Base-by-base conservation (phyloP, 2,329 filamentous ascomycete genomes). In the Truncatella angustata region DNA sequence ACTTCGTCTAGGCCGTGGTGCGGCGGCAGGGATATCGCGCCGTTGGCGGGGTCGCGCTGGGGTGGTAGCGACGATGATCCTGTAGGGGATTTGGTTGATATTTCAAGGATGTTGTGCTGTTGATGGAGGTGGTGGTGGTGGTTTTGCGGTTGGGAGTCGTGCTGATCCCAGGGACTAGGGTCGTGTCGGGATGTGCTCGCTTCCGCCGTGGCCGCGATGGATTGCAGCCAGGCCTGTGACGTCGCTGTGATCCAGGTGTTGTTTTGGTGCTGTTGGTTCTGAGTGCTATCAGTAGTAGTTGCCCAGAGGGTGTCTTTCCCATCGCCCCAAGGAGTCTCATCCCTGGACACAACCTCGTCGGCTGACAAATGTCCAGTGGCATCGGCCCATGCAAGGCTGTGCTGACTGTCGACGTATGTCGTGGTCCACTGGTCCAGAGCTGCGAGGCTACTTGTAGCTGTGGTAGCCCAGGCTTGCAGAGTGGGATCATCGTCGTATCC, bases 261-360 rank as follows among this genome's bases (percentile, higher is more conserved):
- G 18, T 42, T 11, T 20, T 20, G 30, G 14, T 18, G n/a, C 4
- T 42, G 36, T n/a, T 44, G 49, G 11, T 35, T 24, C 14, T 30
- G 16, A 5, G 32, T 40, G 46, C 12, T 10, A 36, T 16, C 32
- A 5, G 40, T 26, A 23, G 26, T 34, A 16, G 7, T 43, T 30
- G 44, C 49, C 53, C 53, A 54, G 6, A 54, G 34, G 5, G n/a
- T 49, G 16, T 54, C 49, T 12, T 52, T 54, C n/a, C 46, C 53
- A 5, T 54, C 53, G 7, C 24, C 18, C 53, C 53, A 54, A 4
- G 53, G 49, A 5, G 53, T 49, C 4, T 23, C 14, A 14, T 43
- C 43, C 16, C 20, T 23, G 6, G 23, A 45, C 24, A 10, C 42
- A 28, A 16, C 46, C 7, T 37, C 21, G 35, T 39, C 26, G 18